phyloP scores from a whole-genome alignment of 225 moss, liverwort and hornwort species.

The Straminergon stramineum region DNA sequence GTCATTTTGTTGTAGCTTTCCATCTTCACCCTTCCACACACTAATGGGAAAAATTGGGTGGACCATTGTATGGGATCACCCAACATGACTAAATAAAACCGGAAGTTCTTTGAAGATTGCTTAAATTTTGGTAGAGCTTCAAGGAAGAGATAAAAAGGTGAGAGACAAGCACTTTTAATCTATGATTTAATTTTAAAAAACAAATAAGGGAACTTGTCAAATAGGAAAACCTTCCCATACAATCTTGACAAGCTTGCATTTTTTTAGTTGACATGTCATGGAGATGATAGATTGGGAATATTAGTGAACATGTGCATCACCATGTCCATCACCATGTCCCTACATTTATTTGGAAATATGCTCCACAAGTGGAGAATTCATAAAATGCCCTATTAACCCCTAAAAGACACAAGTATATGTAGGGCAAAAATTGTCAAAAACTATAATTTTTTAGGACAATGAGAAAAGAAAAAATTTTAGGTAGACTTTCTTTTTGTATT shows the following conservation, averaged over 20 bases:
- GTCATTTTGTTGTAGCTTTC: background rate
- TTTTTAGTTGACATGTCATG: accelerated
- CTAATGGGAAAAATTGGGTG: background rate
- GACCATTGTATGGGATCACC: accelerated
- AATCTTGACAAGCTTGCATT: background rate
- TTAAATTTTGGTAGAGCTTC: accelerated
- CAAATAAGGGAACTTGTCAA: accelerated
- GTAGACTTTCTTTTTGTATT: too few species aligned
- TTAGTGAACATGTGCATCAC: background rate
- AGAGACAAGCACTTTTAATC: background rate
- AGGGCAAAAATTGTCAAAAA: background rate
- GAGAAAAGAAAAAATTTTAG: background rate
- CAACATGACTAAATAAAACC: background rate
- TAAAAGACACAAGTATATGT: accelerated
- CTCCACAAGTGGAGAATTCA: background rate
- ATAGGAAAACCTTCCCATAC: background rate
- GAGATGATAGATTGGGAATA: background rate
- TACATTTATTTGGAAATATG: background rate
- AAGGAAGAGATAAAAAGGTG: background rate
- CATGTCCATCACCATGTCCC: accelerated
- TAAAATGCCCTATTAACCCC: too few species aligned
- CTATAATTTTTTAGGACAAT: background rate
- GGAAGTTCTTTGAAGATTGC: background rate
- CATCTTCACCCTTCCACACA: background rate
- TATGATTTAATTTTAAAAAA: background rate